A percentile compares a stretch with the other conserved stretches of the same genome.
These are phyloP conservation scores for Pseudotulostoma volvatum DNA, from an alignment of 495 filamentous ascomycete species.

Conservation along the genomic window DNA sequence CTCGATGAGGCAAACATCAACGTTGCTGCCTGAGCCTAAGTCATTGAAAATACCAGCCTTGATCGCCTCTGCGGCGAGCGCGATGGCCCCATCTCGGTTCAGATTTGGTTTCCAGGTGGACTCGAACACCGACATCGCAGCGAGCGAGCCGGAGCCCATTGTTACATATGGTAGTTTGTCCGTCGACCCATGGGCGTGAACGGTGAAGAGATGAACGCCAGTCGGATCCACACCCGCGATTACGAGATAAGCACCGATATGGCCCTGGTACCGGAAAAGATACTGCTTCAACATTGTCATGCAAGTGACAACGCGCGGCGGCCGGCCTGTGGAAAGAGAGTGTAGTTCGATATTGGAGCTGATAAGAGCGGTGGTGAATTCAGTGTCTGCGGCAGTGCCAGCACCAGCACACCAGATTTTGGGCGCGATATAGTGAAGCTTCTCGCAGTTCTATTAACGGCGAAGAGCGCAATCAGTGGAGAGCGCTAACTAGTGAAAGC, in stretches of 20 bases:
- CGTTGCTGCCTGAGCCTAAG: conserved; percentile 89
- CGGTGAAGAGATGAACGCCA: conserved; percentile 89
- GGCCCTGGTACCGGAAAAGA: conserved; percentile 92
- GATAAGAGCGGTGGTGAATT: conserved; percentile 97
- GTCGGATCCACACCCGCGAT: conserved; percentile 96
- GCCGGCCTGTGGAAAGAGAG: conserved; percentile 83
- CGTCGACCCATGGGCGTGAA: conserved; percentile 95
- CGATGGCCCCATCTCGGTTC: conserved; percentile 65
- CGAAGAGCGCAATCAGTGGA: no score
- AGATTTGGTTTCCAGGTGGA: conserved; percentile 77
- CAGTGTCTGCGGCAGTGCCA: conserved; percentile 94
- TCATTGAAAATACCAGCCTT: conserved; percentile 99
- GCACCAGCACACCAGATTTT: conserved; percentile 99
- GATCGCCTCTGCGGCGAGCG: conserved; percentile 74
- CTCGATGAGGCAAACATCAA: conserved; percentile 91
- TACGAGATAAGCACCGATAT: conserved; percentile 96
- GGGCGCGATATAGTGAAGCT: conserved; percentile 95
- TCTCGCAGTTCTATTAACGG: conserved; percentile 75
- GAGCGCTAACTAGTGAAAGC: no score
- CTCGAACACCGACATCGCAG: conserved; percentile 97
- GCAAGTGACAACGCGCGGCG: conserved; percentile 92
- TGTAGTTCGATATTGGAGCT: conserved; percentile 97
- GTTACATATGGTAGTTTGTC: conserved; percentile 99
- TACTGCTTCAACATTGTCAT: conserved; percentile 99
- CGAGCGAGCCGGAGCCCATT: conserved; percentile 91